phyloP scores from a whole-genome alignment of 805 yeast genomes.

The Wickerhamomyces bovis region DNA sequence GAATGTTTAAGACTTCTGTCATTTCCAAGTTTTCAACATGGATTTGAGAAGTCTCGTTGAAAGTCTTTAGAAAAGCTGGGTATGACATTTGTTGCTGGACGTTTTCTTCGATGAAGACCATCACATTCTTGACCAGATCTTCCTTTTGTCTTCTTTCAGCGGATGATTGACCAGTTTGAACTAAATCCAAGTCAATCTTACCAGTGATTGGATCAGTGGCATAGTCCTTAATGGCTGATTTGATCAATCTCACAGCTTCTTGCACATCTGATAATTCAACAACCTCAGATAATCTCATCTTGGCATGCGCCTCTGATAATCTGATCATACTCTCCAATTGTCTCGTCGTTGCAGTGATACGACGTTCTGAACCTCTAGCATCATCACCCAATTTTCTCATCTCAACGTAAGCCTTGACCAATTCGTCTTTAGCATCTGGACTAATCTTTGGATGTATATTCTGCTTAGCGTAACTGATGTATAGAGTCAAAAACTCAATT shows the following conservation, averaged over 20 bases:
- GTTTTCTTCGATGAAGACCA: slow-evolving; percentile 43
- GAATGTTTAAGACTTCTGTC: slow-evolving; percentile 56
- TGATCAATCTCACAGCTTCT: slow-evolving; percentile 90
- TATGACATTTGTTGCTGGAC: slow-evolving; percentile 47
- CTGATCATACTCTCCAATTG: slow-evolving; percentile 96
- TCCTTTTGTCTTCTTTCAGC: slow-evolving; percentile 76
- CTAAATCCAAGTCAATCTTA: slow-evolving; percentile 92
- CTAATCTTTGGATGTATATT: slow-evolving; percentile 75
- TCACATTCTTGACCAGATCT: slow-evolving; percentile 59
- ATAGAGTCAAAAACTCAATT: slow-evolving; percentile 78
- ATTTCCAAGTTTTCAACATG: slow-evolving; percentile 68
- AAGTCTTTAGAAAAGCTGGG: slow-evolving; percentile 48
- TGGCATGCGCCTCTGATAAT: slow-evolving; percentile 93
- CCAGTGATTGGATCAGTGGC: slow-evolving; percentile 98
- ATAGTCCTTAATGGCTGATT: slow-evolving; percentile 92
- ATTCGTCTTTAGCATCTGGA: slow-evolving; percentile 72
- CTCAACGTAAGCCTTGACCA: slow-evolving; percentile 83
- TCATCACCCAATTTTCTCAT: slow-evolving; percentile 96
- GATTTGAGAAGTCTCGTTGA: slow-evolving; percentile 61
- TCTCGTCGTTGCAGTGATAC: slow-evolving; percentile 97
- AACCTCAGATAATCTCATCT: slow-evolving; percentile 70
- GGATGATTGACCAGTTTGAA: slow-evolving; percentile 91
- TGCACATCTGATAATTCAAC: slow-evolving; percentile 80
- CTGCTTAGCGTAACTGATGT: slow-evolving; percentile 93
- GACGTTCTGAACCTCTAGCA: slow-evolving; percentile 72